Conservation (phyloP, 1,139 yeast genomes). For the Blastobotrys serpentis region DNA sequence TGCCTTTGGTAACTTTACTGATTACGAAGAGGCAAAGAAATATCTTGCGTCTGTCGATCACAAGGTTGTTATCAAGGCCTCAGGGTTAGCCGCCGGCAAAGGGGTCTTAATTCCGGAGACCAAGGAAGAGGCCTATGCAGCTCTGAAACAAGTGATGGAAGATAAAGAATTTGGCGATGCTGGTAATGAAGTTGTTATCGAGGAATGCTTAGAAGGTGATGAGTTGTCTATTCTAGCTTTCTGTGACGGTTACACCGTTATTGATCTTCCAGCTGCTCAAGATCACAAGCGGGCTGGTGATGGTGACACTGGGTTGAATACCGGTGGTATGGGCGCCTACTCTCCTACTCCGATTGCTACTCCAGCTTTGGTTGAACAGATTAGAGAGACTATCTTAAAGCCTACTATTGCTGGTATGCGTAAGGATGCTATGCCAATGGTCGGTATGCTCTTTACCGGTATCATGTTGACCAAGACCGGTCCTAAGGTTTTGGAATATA, state of each 20-base stretch:
- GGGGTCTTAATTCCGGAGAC: constrained; percentile 92
- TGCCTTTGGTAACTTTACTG: constrained; percentile 73
- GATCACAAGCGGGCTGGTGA: constrained; percentile 96
- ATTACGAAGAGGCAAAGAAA: constrained; percentile 68
- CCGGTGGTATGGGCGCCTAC: constrained; percentile 99
- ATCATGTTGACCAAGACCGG: constrained; percentile 81
- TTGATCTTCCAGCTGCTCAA: constrained; percentile 95
- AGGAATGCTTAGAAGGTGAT: constrained; percentile 94
- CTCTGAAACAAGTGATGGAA: constrained; percentile 86
- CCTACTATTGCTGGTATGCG: constrained; percentile 98
- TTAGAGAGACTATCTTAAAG: constrained; percentile 70
- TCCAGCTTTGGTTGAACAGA: constrained; percentile 62
- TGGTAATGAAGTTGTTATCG: constrained; percentile 95
- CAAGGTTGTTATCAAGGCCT: constrained; percentile 90
- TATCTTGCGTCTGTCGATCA: constrained; percentile 67
- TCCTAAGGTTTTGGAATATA: constrained; percentile 94
- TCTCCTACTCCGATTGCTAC: constrained; percentile 96
- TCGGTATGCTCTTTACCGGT: constrained; percentile 96
- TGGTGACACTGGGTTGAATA: constrained; percentile 90
- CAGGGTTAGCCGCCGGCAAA: constrained; percentile 98
- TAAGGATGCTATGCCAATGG: constrained; percentile 91
- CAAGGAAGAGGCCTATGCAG: constrained; percentile 80
- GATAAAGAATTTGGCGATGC: constrained; percentile 87
- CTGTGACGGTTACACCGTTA: constrained; percentile 89
- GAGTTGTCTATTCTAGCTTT: constrained; percentile 91